Evolutionary conservation across 2,329 filamentous ascomycete genomes (phyloP), one percentile per base, ranked within the genome.

Genomic region (Fusarium torulosum): DNA sequence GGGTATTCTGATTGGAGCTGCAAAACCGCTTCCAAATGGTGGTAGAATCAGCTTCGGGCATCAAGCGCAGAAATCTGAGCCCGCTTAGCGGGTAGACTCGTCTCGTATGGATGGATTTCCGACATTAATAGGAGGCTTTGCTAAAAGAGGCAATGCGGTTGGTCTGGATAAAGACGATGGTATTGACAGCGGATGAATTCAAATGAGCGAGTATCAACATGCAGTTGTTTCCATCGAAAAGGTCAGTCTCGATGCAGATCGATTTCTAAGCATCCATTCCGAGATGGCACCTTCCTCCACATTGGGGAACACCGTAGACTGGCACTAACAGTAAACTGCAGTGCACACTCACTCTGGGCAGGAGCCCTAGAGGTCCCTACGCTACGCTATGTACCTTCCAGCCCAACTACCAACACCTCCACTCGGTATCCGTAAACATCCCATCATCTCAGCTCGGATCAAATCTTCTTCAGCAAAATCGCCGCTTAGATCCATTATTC

Each of bases 131-230:
- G 25, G 35, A 19, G 14, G 11, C n/a, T 37, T 37, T 37, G 35
- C 35, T 37, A n/a, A 23, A 27, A 35, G n/a, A 43, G 40, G 14
- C 21, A n/a, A 43, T 35, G 19, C 35, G 59, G 40, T 43, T 43
- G 54, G 44, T 23, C 23, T 63, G 60, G 60, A 40, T 64, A 59
- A 59, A 63, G 40, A 35, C 10, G 20, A 42, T 40, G 47, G 59
- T 60, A 41, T 67, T 64, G 53, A 67, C 27, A 37, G 53, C 41
- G 44, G 55, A 38, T 60, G 54, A 66, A 55, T 38, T 29, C 33
- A 55, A 55, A 40, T 41, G 38, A 29, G 35, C 38, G 38, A 40
- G 14, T 40, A 53, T 42, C 57, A 29, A 29, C 23, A 54, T 61
- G 51, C 37, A 47, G 27, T 46, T 42, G 23, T 20, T 53, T 55